Base-by-base conservation (phyloP, 768 basidiomycete species). In the Tricholoma bakamatsutake region DNA sequence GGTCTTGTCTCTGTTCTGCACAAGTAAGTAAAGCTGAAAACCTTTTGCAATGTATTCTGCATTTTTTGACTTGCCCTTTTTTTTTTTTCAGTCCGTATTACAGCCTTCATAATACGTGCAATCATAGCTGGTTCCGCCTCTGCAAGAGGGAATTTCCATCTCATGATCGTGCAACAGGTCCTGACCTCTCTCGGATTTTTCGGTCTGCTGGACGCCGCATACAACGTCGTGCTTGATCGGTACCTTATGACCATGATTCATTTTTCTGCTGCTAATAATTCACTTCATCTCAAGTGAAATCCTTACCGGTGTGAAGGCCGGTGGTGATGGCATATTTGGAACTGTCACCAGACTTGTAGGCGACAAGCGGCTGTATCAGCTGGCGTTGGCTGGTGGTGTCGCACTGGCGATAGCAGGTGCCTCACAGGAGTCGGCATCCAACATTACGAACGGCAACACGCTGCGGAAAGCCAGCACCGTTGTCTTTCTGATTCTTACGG, bases 171-270 rank as follows among this genome's bases (percentile, higher is more conserved):
- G 0, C 73, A 75, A 43, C 57, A 73, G 59, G 63, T 76, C 5
- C 62, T 78, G 11, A 73, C 73, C 27, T 68, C 72, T 0, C 69
- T 75, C 24, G 77, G 77, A 3, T 79, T 75, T 60, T 72, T 76
- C 39, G 73, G 71, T n/a, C 61, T 80, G 6, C 59, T 79, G 12
- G 75, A 72, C 49, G 72, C 75, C 1, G 67, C 73, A 0, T 78
- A 76, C 51, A 73, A 67, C 0, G 67, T 78, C 2, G 72, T 76
- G 6, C 57, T 75, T 13, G 75, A 78, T 53, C 64, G 75, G 78
- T 78, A 54, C 35, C 66, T 21, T 28, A 5, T 8, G 2, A 2
- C 2, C 9, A 2, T 11, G 9, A 27, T 10, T 24, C 13, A 2
- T 28, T 12, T 17, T 13, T 1, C 15, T 28, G 10, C 27, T 4